Percentiles rank a stretch among this genome's conserved stretches.
phyloP scores from a whole-genome alignment of 176 grass and related monocot species.

The Bromus sterilis region DNA sequence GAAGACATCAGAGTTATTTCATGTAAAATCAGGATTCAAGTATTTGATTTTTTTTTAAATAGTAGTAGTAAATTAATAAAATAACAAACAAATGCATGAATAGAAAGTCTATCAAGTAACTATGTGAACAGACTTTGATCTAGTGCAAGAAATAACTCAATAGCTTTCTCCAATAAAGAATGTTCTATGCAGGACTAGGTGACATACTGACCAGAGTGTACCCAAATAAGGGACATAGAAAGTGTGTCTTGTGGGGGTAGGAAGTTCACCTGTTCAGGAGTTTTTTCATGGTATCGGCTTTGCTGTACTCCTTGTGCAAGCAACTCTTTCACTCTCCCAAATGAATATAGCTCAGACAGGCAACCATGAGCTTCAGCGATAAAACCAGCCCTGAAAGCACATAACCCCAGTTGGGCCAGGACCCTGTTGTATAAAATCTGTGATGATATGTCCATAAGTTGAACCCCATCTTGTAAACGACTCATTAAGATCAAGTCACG shows the following conservation, averaged over 20 bases:
- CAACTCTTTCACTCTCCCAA: conserved; percentile 87
- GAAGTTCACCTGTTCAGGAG: conserved; percentile 74
- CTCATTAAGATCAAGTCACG: conserved; percentile 92
- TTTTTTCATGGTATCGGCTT: conserved; percentile 95
- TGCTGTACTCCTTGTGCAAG: conserved; percentile 89
- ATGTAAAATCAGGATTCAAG: background rate
- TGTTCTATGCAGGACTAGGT: background rate
- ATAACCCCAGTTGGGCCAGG: conserved; percentile 83
- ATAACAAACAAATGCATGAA: background rate
- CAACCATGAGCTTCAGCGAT: conserved; percentile 78
- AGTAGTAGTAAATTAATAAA: background rate
- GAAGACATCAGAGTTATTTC: background rate
- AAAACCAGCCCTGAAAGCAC: conserved; percentile 88
- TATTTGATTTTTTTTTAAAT: too few species aligned
- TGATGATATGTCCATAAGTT: conserved; percentile 89
- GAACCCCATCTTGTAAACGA: conserved; percentile 86
- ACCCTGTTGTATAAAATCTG: conserved; percentile 93
- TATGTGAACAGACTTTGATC: background rate
- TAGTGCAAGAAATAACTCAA: background rate
- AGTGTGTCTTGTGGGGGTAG: background rate
- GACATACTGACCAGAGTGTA: background rate
- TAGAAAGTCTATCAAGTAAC: background rate
- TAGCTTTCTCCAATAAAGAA: background rate
- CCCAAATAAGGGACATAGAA: background rate
- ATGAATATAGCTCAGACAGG: conserved; percentile 76